A percentile compares a stretch with the other conserved stretches of the same genome.
Evolutionary conservation across 495 filamentous ascomycete genomes (phyloP).

Genomic region (Penicillium ucsense): DNA sequence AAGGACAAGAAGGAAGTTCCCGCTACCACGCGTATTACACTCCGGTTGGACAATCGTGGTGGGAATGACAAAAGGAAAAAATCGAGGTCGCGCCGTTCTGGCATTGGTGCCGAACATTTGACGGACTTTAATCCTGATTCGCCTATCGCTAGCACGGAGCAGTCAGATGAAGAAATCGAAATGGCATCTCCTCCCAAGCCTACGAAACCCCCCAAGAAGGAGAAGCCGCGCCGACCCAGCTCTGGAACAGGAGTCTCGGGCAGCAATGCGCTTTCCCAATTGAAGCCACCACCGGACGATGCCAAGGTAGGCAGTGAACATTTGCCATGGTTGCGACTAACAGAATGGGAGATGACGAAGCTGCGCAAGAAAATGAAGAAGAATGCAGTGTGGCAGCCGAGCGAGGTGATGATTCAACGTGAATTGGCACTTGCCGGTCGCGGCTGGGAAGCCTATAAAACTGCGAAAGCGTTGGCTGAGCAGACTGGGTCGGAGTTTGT

Average conservation of each 20-base stretch:
- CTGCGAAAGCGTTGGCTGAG: constrained; percentile 58
- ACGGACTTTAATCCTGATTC: constrained; percentile 33
- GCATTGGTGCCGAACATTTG: constrained; percentile 26
- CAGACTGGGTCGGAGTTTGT: constrained; percentile 56
- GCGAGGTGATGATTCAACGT: constrained; percentile 90
- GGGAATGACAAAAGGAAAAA: constrained; percentile 12
- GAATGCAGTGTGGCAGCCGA: constrained; percentile 91
- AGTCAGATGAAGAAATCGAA: constrained; percentile 32
- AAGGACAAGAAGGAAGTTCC: constrained; percentile 30
- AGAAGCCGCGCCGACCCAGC: constrained; percentile 38
- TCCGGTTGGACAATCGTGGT: constrained; percentile 45
- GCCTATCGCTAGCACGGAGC: constrained; percentile 37
- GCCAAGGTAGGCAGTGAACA: constrained; percentile 64
- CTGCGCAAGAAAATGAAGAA: constrained; percentile 98
- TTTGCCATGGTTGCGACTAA: constrained; percentile 83
- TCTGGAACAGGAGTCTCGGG: constrained; percentile 55
- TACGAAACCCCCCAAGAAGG: constrained; percentile 21
- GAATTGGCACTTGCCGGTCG: constrained; percentile 71
- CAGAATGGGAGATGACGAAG: constrained; percentile 81
- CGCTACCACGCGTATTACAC: constrained; percentile 48
- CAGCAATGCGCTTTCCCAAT: constrained; percentile 66
- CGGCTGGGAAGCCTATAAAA: constrained; percentile 64
- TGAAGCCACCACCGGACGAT: constrained; percentile 70
- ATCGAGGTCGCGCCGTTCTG: constrained; percentile 29
- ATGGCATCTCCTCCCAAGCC: constrained; percentile 6